phyloP scores from a whole-genome alignment of 2,329 filamentous ascomycete species.

The Diplocarpon mali region DNA sequence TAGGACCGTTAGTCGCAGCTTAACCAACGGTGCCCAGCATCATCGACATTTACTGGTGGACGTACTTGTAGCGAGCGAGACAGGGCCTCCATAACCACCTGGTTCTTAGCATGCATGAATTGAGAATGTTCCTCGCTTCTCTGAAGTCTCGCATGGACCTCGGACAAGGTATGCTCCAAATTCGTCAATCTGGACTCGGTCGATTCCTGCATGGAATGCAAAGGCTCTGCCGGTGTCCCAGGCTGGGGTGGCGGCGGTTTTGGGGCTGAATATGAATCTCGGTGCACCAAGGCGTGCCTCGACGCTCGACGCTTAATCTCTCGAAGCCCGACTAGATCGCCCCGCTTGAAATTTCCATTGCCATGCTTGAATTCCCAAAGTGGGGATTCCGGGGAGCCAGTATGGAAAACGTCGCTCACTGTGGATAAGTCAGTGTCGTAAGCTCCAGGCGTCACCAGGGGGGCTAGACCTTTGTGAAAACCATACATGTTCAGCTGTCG shows the following conservation, averaged over 20 bases:
- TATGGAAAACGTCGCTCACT: slow-evolving; percentile 99
- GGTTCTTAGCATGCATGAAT: slow-evolving; percentile 69
- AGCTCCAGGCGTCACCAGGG: slow-evolving; percentile 1
- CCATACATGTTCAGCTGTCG: slow-evolving; percentile 99
- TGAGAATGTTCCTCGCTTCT: slow-evolving; percentile 76
- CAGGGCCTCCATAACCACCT: slow-evolving; percentile 71
- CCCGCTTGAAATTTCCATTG: slow-evolving; percentile 91
- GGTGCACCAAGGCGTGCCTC: slow-evolving; percentile 82
- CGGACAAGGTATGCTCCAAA: slow-evolving; percentile 75
- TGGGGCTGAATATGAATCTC: slow-evolving; percentile 73
- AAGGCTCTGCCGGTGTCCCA: slow-evolving; percentile 73
- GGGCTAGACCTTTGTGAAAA: slow-evolving; percentile 80
- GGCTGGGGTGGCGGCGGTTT: slow-evolving; percentile 68
- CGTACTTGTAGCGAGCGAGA: slow-evolving; percentile 57
- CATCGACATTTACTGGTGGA: neutral
- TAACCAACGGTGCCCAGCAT: no score
- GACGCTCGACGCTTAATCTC: slow-evolving; percentile 95
- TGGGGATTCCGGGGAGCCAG: slow-evolving; percentile 81
- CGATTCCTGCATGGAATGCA: slow-evolving; percentile 59
- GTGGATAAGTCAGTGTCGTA: slow-evolving; percentile 7
- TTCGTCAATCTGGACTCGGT: slow-evolving; percentile 63
- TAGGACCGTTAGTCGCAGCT: slow-evolving; percentile 31
- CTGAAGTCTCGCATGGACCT: slow-evolving; percentile 63
- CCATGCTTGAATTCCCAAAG: slow-evolving; percentile 99
- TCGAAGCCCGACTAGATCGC: slow-evolving; percentile 78